Evolutionary conservation across 805 yeast species (phyloP), one percentile per base, ranked within the genome.

Genomic region (Candida coleopterorum): DNA sequence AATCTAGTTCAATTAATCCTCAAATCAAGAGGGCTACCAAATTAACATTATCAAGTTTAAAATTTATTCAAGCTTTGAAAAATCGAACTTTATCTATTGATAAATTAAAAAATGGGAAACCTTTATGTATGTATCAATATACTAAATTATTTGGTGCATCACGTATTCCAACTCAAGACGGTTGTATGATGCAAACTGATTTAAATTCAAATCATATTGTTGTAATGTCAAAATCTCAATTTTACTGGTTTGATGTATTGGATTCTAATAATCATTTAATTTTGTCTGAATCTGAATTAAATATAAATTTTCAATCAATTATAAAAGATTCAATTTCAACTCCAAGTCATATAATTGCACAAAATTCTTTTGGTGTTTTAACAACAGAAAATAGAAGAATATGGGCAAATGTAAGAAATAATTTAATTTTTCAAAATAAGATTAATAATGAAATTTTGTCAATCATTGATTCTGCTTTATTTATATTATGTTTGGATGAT

Each of bases 211-310:
- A 79, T 50, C 96, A 88, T 57, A 77, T 88, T 25, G 81, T 87
- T 8, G 89, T 88, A 11, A 63, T 86, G 56, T 79, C 86, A 43
- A 80, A 84, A 51, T 84, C 95, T 2, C 96, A 88, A 58, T 85
- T 87, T 58, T 88, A 88, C 62, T 88, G 96, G 96, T 88, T 88
- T 55, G 96, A 88, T 54, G 97, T 88, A 2, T 64, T 88, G 48
- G 94, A 87, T 58, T 69, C 70, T 33, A 63, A 78, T 44, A 77
- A 84, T 54, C 80, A 85, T 52, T 68, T 88, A 43, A 71, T 87
- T 32, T 66, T 88, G 53, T 70, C 81, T 2, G 90, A 86, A 52
- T 77, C 74, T 38, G 94, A 86, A 55, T 70, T 88, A 47, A 79
- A 77, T 38, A 68, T 79, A 54, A 87, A 86, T 59, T 77, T 84